Percentiles rank a stretch among this genome's conserved stretches.
Evolutionary conservation across 164 flowering plant genomes (phyloP).

Genomic region (Piper betle): DNA sequence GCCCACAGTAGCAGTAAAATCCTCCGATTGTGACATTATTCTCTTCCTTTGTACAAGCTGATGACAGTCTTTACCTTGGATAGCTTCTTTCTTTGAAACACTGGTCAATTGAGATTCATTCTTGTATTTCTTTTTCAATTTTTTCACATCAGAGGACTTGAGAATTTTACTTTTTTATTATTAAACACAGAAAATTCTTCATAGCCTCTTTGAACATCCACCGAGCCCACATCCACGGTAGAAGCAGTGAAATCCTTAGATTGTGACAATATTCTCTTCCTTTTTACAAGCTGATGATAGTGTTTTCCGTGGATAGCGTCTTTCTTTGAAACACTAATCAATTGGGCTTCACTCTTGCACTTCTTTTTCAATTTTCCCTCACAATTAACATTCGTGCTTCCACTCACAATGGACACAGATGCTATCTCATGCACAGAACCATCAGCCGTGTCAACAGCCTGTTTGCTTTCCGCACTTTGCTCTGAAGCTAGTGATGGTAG

Average conservation of each 20-base stretch:
- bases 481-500: not conserved
- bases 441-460: constrained; percentile 16
- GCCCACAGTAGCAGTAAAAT: not conserved
- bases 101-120: not conserved
- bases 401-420: constrained; percentile 11
- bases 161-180: too few relatives aligned
- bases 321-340: not conserved
- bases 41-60: not conserved
- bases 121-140: too few relatives aligned
- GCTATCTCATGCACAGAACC: constrained; percentile 11
- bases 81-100: not conserved
- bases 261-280: not conserved
- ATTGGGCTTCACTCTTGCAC: not conserved
- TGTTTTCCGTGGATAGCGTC: not conserved
- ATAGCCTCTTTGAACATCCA: too few relatives aligned
- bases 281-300: not conserved
- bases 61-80: not conserved
- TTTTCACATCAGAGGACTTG: not conserved
- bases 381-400: constrained; percentile 7
- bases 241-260: not conserved
- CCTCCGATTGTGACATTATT: not conserved
- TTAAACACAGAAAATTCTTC: too few relatives aligned
- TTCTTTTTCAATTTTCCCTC: not conserved
- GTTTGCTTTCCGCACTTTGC: constrained; percentile 9
- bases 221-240: not conserved